phyloP scores from a whole-genome alignment of 1,284 basidiomycete species.

The Malassezia equina region DNA sequence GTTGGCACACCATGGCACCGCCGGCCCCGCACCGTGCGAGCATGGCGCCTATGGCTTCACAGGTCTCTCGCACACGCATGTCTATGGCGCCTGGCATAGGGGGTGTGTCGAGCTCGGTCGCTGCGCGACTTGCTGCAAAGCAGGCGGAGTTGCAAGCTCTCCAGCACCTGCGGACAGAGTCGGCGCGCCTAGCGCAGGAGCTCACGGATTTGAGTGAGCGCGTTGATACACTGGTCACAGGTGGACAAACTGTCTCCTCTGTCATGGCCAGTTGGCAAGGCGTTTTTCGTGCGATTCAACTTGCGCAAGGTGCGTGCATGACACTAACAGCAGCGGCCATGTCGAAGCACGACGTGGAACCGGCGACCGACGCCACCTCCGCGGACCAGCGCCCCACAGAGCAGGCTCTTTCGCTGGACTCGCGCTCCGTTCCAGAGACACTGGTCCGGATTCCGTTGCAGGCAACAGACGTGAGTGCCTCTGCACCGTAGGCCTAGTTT shows the following conservation, averaged over 20 bases:
- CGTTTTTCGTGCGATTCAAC: conserved; percentile 43
- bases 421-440: conserved; percentile 9
- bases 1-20: background rate
- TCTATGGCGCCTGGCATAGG: conserved; percentile 10
- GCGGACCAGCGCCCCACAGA: background rate
- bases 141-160: conserved; percentile 41
- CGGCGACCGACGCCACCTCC: background rate
- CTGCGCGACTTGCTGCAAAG: conserved; percentile 27
- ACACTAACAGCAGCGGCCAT: background rate
- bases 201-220: conserved; percentile 32
- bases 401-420: background rate
- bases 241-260: conserved; percentile 36
- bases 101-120: background rate
- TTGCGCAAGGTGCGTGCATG: conserved; percentile 29
- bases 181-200: conserved; percentile 36
- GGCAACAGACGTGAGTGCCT: background rate
- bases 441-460: conserved; percentile 16
- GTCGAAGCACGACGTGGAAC: background rate
- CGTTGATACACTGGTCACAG: conserved; percentile 35
- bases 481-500: background rate
- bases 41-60: conserved; percentile 3
- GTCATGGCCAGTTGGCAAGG: conserved; percentile 43
- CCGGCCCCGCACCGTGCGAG: conserved; percentile 7
- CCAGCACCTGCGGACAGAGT: conserved; percentile 33
- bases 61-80: conserved; percentile 11